Evolutionary conservation across 2,329 filamentous ascomycete genomes (phyloP).

Genomic region (Fusarium sp.): DNA sequence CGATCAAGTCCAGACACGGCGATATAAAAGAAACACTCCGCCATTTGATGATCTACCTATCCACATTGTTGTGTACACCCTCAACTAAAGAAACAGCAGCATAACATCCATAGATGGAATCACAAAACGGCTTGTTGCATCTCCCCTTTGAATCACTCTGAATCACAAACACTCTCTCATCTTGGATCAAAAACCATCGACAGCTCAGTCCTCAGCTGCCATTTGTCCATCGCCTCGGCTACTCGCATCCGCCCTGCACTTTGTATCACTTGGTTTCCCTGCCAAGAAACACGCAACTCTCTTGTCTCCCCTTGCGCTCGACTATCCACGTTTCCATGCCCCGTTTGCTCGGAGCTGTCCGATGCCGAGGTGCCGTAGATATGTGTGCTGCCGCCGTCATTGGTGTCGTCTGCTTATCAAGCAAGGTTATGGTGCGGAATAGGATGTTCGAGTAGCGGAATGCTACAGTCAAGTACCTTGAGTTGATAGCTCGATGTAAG

Average conservation of each 20-base stretch:
- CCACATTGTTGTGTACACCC: constrained; percentile 1
- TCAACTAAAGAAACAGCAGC: neutral
- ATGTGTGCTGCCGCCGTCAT: constrained; percentile 9
- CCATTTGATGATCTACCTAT: neutral
- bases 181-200: constrained; percentile 4
- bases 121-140: constrained; percentile 43
- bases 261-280: constrained; percentile 38
- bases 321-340: constrained; percentile 32
- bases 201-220: neutral
- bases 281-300: constrained; percentile 24
- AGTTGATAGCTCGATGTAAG: neutral
- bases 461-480: neutral
- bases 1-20: neutral
- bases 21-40: constrained; percentile 2
- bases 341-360: constrained; percentile 31
- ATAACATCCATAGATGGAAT: constrained; percentile 13
- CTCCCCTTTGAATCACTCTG: neutral
- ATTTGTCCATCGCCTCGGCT: constrained; percentile 37
- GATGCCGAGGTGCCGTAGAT: constrained; percentile 27
- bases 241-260: constrained; percentile 36
- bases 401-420: constrained; percentile 23
- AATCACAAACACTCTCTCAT: constrained; percentile 31
- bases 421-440: constrained; percentile 1
- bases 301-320: constrained; percentile 16
- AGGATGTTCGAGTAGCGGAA: neutral